Percentiles rank a stretch among this genome's conserved stretches.
Conservation (phyloP, 2,329 filamentous ascomycete genomes). For the Macrophomina pseudophaseolina region DNA sequence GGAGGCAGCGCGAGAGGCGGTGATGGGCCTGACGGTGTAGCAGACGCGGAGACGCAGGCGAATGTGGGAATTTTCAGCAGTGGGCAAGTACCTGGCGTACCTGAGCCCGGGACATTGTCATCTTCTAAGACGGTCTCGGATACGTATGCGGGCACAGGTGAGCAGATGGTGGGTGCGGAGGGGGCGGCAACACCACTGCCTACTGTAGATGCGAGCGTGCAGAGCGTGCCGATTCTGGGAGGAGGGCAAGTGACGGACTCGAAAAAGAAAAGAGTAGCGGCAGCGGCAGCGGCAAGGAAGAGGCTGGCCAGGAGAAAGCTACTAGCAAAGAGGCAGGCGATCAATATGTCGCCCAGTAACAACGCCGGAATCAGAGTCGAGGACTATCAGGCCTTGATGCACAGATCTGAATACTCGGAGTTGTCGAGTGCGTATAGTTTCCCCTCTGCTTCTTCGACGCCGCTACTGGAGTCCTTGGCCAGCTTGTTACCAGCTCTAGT, state of each 20-base stretch:
- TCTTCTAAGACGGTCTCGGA: too few species aligned
- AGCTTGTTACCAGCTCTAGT: too few species aligned
- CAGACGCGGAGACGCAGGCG: neutral
- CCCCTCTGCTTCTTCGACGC: neutral
- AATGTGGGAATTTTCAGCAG: neutral
- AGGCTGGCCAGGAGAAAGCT: too few species aligned
- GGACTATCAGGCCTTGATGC: conserved; percentile 13
- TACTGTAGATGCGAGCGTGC: too few species aligned
- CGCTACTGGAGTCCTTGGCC: too few species aligned
- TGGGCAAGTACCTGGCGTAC: neutral
- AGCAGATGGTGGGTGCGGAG: too few species aligned
- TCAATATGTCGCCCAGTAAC: neutral
- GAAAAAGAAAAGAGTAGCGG: neutral
- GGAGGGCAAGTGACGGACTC: neutral
- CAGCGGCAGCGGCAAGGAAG: too few species aligned
- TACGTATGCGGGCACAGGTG: too few species aligned
- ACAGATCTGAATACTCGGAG: neutral
- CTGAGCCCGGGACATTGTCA: too few species aligned
- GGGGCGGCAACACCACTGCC: too few species aligned
- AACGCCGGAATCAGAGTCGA: conserved; percentile 1
- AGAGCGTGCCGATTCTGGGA: neutral
- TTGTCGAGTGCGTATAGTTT: neutral
- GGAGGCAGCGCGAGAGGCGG: neutral
- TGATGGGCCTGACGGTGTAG: neutral
- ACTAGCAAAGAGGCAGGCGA: neutral